Evolutionary conservation across 495 filamentous ascomycete genomes (phyloP).

Genomic region (Neurospora sp.): DNA sequence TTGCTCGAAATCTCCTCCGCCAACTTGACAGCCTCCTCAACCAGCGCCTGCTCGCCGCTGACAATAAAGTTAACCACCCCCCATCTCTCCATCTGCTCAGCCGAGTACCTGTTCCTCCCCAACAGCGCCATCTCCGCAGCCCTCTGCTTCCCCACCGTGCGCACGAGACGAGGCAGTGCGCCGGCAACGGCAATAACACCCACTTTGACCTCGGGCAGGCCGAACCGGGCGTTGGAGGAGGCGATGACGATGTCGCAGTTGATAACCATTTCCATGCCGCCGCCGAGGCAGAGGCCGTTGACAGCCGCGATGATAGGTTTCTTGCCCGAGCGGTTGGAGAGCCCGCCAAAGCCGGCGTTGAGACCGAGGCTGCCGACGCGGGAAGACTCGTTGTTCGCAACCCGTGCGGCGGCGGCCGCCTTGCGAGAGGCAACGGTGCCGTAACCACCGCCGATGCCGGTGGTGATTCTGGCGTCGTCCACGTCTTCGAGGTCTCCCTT

Average conservation of each 20-base stretch:
- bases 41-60: constrained; percentile 30
- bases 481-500: not conserved
- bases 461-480: not conserved
- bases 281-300: constrained; percentile 65
- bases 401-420: not conserved
- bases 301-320: constrained; percentile 74
- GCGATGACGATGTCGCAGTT: constrained; percentile 71
- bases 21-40: constrained; percentile 42
- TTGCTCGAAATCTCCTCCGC: constrained; percentile 47
- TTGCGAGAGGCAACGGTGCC: not conserved
- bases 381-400: not conserved
- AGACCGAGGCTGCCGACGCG: constrained; percentile 15
- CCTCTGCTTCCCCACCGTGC: constrained; percentile 55
- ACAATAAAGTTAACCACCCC: constrained; percentile 68
- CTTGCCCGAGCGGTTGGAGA: constrained; percentile 41
- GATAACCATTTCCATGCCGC: constrained; percentile 65
- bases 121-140: constrained; percentile 68
- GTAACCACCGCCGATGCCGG: not conserved
- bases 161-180: constrained; percentile 60
- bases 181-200: constrained; percentile 68
- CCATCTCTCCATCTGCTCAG: constrained; percentile 56
- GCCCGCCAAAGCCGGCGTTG: constrained; percentile 35
- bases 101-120: constrained; percentile 46
- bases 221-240: constrained; percentile 45
- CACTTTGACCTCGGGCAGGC: constrained; percentile 59